Evolutionary conservation across 805 yeast genomes (phyloP), one percentile per base, ranked within the genome.

Genomic region (Hanseniaspora valbyensis): DNA sequence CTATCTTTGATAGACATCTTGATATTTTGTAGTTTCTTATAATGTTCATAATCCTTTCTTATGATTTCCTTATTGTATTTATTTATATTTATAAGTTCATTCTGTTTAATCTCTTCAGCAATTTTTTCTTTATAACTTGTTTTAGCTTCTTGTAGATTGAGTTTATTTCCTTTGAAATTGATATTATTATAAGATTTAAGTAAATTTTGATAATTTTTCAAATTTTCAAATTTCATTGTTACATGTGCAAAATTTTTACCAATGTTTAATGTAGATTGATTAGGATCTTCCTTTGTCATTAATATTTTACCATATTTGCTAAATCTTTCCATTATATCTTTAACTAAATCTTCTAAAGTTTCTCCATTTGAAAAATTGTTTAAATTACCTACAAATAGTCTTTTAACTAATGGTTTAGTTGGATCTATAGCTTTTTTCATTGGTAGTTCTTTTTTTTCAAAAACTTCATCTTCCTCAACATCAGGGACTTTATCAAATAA

Each of bases 131-230:
- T 58, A 63, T 66, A 83, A 40, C 68, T 69, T 0, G 78, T 78
- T 56, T 73, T 76, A 2, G 96, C 96, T 41, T 67, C 62, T 48
- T 73, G 77, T 9, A 90, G 66, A 2, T 70, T 69, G 32, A 90
- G 63, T 49, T 73, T 76, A 24, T 81, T 71, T 2, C 95, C 95
- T 72, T 83, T 86, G 65, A 73, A 90, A 24, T 74, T 75, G 1
- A 82, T 75, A 28, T 89, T 92, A 61, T 86, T 75, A 55, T 85
- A 73, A 0, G 83, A 69, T 6, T 66, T 62, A 52, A 73, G 72
- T 46, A 90, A 64, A 42, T 74, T 75, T 1, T 64, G 66, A 50
- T 72, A 77, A 9, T 45, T 18, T 32, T 71, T 68, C 19, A 66
- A 64, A 2, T 70, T 68, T 1, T 71, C 62, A 12, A 81, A 63